Conservation (phyloP, 495 filamentous ascomycete species). For the Pseudotulostoma volvatum region DNA sequence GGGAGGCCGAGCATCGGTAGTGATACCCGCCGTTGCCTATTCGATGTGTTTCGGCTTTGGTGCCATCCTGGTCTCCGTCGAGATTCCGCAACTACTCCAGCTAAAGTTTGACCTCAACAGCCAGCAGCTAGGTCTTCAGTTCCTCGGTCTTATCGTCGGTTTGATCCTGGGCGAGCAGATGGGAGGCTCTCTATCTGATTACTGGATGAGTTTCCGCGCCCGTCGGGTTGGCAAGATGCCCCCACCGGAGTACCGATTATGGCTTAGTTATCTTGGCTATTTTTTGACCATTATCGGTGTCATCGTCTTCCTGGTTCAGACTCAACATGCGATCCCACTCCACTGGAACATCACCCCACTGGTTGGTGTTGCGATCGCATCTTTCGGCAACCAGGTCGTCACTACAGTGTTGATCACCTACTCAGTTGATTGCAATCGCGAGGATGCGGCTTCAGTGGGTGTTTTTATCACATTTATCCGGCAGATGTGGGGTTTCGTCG, state of each 20-base stretch:
- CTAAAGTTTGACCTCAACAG: slow-evolving; percentile 23
- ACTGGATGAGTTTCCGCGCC: slow-evolving; percentile 15
- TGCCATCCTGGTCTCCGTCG: slow-evolving; percentile 21
- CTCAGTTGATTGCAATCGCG: slow-evolving; percentile 24
- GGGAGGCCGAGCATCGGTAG: slow-evolving; percentile 12
- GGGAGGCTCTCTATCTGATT: slow-evolving; percentile 19
- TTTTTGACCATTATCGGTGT: slow-evolving; percentile 20
- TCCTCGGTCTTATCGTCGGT: slow-evolving; percentile 24
- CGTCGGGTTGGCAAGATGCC: slow-evolving; percentile 6
- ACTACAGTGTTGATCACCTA: slow-evolving; percentile 30
- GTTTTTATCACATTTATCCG: slow-evolving; percentile 24
- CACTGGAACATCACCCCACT: slow-evolving; percentile 24
- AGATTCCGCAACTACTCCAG: slow-evolving; percentile 25
- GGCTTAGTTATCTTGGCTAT: slow-evolving; percentile 24
- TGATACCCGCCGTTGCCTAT: slow-evolving; percentile 24
- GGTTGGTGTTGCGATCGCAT: slow-evolving; percentile 22
- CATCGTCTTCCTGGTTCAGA: slow-evolving; percentile 20
- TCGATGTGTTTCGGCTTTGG: slow-evolving; percentile 23
- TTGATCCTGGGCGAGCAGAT: slow-evolving; percentile 27
- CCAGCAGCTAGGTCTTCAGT: slow-evolving; percentile 26
- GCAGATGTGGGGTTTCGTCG: slow-evolving; percentile 28
- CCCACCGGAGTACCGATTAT: slow-evolving; percentile 19
- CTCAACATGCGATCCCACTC: slow-evolving; percentile 12
- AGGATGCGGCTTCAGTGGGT: slow-evolving; percentile 12
- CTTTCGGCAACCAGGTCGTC: slow-evolving; percentile 27